Evolutionary conservation across 768 basidiomycete genomes (phyloP).

Genomic region (Rhodotorula diobovata): DNA sequence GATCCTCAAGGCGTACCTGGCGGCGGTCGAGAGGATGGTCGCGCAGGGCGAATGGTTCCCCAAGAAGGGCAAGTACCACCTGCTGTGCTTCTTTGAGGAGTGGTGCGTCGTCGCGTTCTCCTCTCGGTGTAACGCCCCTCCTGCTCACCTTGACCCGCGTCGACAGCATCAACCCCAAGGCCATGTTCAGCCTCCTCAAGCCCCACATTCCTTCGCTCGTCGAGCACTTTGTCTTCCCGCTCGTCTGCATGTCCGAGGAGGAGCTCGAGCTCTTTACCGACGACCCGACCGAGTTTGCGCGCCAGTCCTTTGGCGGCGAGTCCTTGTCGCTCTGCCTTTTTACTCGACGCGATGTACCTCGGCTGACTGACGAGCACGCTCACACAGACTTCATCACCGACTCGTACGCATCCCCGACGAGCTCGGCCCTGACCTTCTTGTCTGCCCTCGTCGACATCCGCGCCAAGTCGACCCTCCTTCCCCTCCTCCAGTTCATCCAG

Average conservation of each 20-base stretch:
- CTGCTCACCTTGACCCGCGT: not conserved
- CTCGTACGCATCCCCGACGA: conserved; percentile 68
- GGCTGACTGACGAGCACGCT: not conserved
- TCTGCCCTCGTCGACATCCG: conserved; percentile 71
- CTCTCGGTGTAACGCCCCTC: no score
- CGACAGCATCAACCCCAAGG: conserved; percentile 77
- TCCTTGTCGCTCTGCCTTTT: not conserved
- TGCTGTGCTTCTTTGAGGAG: conserved; percentile 79
- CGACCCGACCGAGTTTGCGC: conserved; percentile 80
- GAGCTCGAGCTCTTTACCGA: conserved; percentile 67
- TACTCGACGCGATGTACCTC: not conserved
- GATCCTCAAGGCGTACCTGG: conserved; percentile 74
- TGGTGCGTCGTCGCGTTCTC: conserved; percentile 63
- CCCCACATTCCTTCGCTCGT: conserved; percentile 74
- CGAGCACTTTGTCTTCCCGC: conserved; percentile 78
- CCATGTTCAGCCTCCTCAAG: conserved; percentile 83
- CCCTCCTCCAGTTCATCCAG: conserved; percentile 73
- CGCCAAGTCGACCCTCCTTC: conserved; percentile 74
- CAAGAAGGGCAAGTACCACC: conserved; percentile 72
- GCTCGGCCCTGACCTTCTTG: conserved; percentile 69
- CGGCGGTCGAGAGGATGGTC: conserved; percentile 66
- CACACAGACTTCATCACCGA: conserved; percentile 74
- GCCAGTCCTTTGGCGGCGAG: conserved; percentile 63
- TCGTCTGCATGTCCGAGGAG: conserved; percentile 68
- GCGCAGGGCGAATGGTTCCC: conserved; percentile 66